phyloP scores from a whole-genome alignment of 2,329 filamentous ascomycete species.

The Cladosporium oxysporum region DNA sequence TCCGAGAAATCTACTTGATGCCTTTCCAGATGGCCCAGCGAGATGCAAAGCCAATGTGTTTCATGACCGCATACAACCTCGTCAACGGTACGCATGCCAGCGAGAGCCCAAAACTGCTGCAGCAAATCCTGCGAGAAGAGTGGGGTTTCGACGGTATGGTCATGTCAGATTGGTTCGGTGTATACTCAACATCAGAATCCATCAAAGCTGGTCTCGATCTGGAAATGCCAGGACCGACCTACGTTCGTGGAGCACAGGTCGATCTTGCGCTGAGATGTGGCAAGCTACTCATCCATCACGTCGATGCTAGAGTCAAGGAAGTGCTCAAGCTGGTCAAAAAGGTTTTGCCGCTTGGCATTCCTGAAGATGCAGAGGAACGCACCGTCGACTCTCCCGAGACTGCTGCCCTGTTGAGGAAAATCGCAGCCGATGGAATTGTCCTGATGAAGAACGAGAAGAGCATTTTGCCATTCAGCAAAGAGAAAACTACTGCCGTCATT shows the following conservation, averaged over 20 bases:
- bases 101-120: slow-evolving; percentile 65
- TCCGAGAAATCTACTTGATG: slow-evolving; percentile 71
- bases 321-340: slow-evolving; percentile 60
- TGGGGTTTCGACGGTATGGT: slow-evolving; percentile 62
- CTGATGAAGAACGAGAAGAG: slow-evolving; percentile 67
- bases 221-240: slow-evolving; percentile 80
- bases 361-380: slow-evolving; percentile 33
- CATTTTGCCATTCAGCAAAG: slow-evolving; percentile 65
- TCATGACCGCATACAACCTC: slow-evolving; percentile 75
- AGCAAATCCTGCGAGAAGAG: slow-evolving; percentile 67
- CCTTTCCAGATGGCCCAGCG: slow-evolving; percentile 70
- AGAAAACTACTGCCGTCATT: slow-evolving; percentile 70
- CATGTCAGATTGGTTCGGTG: slow-evolving; percentile 78
- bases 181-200: slow-evolving; percentile 67
- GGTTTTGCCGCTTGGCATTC: slow-evolving; percentile 28
- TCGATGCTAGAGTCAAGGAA: slow-evolving; percentile 62
- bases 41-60: slow-evolving; percentile 30
- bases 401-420: slow-evolving; percentile 32
- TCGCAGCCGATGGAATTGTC: slow-evolving; percentile 34
- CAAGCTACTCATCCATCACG: slow-evolving; percentile 36
- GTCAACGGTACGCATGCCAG: slow-evolving; percentile 72
- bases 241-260: slow-evolving; percentile 36
- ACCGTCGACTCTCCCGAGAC: slow-evolving; percentile 37
- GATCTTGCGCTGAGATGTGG: slow-evolving; percentile 32
- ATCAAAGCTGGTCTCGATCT: slow-evolving; percentile 77